These are phyloP conservation scores for Colletotrichum tofieldiae DNA, from an alignment of 2,329 filamentous ascomycete genomes.

Conservation along the genomic window DNA sequence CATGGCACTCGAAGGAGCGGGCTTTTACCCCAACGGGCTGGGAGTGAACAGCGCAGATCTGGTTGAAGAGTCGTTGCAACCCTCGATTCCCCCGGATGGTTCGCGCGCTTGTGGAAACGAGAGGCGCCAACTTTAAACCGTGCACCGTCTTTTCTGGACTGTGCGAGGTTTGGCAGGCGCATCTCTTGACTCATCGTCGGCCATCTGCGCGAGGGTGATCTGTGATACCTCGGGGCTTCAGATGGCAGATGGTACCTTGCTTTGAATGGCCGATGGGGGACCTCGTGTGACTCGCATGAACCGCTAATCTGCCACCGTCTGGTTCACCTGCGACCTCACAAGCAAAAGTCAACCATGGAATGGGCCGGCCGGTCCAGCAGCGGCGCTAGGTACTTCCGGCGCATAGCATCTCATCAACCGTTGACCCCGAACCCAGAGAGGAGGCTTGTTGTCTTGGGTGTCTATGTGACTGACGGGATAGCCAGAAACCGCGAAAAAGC, in stretches of 20 bases:
- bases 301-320: conserved; percentile 24
- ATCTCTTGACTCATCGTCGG: conserved; percentile 4
- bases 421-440: neutral
- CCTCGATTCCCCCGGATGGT: conserved; percentile 29
- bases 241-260: conserved; percentile 20
- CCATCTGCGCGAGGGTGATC: conserved; percentile 3
- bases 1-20: conserved; percentile 9
- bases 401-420: conserved; percentile 5
- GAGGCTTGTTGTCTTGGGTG: neutral
- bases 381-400: conserved; percentile 6
- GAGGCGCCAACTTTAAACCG: conserved; percentile 29
- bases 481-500: neutral
- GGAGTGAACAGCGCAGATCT: conserved; percentile 28
- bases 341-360: conserved; percentile 22
- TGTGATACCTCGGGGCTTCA: conserved; percentile 15
- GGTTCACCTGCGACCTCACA: conserved; percentile 19
- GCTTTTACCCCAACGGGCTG: conserved; percentile 27
- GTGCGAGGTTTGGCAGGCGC: conserved; percentile 9
- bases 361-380: conserved; percentile 10
- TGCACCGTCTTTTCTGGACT: conserved; percentile 15
- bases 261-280: conserved; percentile 8
- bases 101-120: conserved; percentile 35
- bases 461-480: neutral
- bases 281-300: conserved; percentile 39
- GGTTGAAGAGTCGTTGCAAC: conserved; percentile 13